Conservation (phyloP, 306 rosid species). For the Ammopiptanthus mongolicus region DNA sequence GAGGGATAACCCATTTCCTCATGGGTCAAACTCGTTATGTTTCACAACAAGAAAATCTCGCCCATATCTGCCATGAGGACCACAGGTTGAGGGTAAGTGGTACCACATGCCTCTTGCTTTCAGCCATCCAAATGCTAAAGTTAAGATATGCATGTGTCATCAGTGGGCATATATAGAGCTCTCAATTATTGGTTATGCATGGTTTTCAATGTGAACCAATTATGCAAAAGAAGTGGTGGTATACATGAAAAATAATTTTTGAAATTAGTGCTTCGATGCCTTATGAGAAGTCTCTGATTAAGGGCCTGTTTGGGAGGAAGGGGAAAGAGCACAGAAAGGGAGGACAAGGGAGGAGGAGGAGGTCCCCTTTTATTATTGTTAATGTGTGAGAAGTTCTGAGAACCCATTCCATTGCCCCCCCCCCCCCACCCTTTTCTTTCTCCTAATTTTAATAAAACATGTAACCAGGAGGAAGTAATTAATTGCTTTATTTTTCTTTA, state of each 20-base stretch:
- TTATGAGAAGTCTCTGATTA: conserved; percentile 16
- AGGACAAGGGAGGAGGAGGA: conserved; percentile 4
- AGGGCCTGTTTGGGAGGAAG: conserved; percentile 31
- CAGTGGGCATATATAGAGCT: conserved; percentile 13
- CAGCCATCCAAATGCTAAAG: conserved; percentile 36
- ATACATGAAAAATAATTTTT: background rate
- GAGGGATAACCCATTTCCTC: background rate
- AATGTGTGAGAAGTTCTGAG: background rate
- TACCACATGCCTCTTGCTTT: conserved; percentile 41
- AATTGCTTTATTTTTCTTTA: no score
- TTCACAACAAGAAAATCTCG: conserved; percentile 55
- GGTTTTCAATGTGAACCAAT: conserved; percentile 32
- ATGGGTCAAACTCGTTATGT: conserved; percentile 47
- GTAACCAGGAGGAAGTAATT: background rate
- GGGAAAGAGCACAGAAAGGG: conserved; percentile 19
- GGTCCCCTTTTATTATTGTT: conserved; percentile 21
- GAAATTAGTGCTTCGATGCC: conserved; percentile 8
- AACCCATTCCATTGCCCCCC: background rate
- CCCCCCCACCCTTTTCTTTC: background rate
- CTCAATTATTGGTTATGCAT: conserved; percentile 45
- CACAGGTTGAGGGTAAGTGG: conserved; percentile 44
- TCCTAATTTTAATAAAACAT: background rate
- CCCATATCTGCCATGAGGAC: conserved; percentile 56
- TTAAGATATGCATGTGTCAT: conserved; percentile 34
- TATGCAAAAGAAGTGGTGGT: conserved; percentile 7